Conservation (phyloP, 2,329 filamentous ascomycete species). For the Pyrenophora graminea region DNA sequence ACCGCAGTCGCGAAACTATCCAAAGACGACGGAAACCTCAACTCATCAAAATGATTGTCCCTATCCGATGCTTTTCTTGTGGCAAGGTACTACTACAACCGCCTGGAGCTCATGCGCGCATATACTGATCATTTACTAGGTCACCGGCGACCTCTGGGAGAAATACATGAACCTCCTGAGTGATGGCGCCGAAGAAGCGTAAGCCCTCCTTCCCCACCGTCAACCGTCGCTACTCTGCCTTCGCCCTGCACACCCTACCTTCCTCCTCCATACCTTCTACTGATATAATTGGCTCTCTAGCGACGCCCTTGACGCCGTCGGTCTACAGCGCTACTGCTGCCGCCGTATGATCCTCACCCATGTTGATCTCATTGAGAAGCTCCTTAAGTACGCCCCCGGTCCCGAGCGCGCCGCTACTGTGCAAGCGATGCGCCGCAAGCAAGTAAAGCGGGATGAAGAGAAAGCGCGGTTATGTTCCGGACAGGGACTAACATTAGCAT, state of each 20-base stretch:
- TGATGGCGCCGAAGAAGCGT: conserved; percentile 53
- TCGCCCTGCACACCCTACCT: neutral
- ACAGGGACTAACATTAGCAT: conserved; percentile 28
- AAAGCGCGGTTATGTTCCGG: conserved; percentile 12
- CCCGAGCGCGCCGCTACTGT: conserved; percentile 14
- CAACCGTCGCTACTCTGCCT: neutral
- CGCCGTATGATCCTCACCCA: conserved; percentile 99
- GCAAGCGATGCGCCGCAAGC: conserved; percentile 6
- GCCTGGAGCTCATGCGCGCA: conserved; percentile 14
- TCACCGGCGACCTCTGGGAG: conserved; percentile 97
- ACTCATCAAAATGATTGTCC: conserved; percentile 84
- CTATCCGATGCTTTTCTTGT: conserved; percentile 97
- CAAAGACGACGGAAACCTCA: neutral
- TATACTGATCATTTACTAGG: conserved; percentile 59
- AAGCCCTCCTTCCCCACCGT: conserved; percentile 11
- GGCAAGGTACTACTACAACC: conserved; percentile 73
- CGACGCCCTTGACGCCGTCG: conserved; percentile 93
- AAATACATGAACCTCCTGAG: conserved; percentile 88
- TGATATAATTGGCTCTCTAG: conserved; percentile 53
- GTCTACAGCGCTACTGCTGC: conserved; percentile 95
- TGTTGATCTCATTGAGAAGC: conserved; percentile 97
- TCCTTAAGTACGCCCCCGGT: conserved; percentile 61
- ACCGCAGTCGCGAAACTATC: conserved; percentile 1
- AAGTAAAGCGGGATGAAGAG: neutral
- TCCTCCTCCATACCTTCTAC: neutral